Evolutionary conservation across 306 rosid species (phyloP), one percentile per base, ranked within the genome.

Genomic region (Malus fusca): DNA sequence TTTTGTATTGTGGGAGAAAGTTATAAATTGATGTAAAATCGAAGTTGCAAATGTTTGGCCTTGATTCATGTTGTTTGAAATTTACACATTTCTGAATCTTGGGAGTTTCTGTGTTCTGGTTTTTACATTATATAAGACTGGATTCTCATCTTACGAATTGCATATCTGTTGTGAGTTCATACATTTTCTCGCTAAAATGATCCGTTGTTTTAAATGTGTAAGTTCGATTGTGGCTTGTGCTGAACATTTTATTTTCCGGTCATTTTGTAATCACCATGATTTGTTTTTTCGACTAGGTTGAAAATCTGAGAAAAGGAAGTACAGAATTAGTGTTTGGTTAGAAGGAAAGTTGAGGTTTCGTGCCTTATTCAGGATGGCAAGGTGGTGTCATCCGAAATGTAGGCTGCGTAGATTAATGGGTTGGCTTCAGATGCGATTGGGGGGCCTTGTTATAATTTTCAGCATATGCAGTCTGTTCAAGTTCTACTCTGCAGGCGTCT

Each of bases 401-500:
- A 89, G 80, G 64, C 31, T 77, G 22, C 76, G 76, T 30, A 82
- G 85, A 74, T 35, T 81, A 74, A 74, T 90, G 92, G 87, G 97
- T 62, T 86, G 90, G 85, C 59, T 90, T 42, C 99, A 96, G 80
- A 72, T 92, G 31, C 62, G 84, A 9, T 66, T 92, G 68, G 97
- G 98, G 73, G 92, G 89, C 6, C 80, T 89, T 61, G 97, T 92
- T n/a, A 80, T 90, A 75, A 31, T 85, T 31, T 87, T 92, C 22
- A 88, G 96, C 82, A 63, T 87, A 62, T 82, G 85, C 55, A 89
- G 92, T 66, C 88, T 96, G 75, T 30, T 81, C 12, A 85, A 80
- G 72, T 92, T 92, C 87, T 90, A 96, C 82, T 80, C 79, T 61
- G 93, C 91, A 15, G 97, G 99, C 0, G 82, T 92, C 78, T 89